Percentiles rank a stretch among this genome's conserved stretches.
Evolutionary conservation across 2,329 filamentous ascomycete genomes (phyloP).

Genomic region (Alternaria consortialis): DNA sequence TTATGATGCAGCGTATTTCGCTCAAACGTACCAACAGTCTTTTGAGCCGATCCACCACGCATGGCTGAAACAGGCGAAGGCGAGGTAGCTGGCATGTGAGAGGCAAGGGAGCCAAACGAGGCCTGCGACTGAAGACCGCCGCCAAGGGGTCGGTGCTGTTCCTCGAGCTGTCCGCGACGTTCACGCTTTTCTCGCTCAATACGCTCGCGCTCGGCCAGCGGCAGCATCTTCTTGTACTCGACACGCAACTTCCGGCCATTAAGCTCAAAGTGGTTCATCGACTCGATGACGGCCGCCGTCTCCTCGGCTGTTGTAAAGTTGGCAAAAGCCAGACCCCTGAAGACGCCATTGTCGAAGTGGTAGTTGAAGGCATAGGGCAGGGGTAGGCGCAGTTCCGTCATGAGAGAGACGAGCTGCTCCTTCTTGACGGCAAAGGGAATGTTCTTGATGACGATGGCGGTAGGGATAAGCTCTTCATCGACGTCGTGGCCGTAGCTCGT

Average conservation of each 20-base stretch:
- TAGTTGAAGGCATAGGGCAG: conserved; percentile 99
- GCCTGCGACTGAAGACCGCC: conserved; percentile 80
- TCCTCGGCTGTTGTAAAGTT: conserved; percentile 98
- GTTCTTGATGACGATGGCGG: conserved; percentile 99
- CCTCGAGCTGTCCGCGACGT: conserved; percentile 92
- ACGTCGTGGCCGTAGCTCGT: conserved; percentile 62
- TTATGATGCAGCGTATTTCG: neutral
- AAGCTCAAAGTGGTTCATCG: conserved; percentile 94
- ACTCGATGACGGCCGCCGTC: conserved; percentile 89
- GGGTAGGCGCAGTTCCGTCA: conserved; percentile 93
- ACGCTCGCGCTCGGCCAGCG: conserved; percentile 89
- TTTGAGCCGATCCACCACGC: conserved; percentile 54
- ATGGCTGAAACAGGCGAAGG: conserved; percentile 72
- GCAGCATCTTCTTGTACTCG: conserved; percentile 99
- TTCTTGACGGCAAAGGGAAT: conserved; percentile 99
- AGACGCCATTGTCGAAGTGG: conserved; percentile 98
- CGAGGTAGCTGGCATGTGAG: conserved; percentile 69
- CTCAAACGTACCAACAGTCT: conserved; percentile 52
- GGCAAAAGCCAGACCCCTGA: conserved; percentile 93
- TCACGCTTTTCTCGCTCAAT: conserved; percentile 98
- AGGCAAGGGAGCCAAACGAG: conserved; percentile 81
- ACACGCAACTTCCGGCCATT: conserved; percentile 94
- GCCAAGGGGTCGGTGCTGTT: conserved; percentile 84
- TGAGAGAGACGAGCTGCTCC: conserved; percentile 89
- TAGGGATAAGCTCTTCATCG: conserved; percentile 92